phyloP scores from a whole-genome alignment of 306 rosid species.

The Rosa chinensis region DNA sequence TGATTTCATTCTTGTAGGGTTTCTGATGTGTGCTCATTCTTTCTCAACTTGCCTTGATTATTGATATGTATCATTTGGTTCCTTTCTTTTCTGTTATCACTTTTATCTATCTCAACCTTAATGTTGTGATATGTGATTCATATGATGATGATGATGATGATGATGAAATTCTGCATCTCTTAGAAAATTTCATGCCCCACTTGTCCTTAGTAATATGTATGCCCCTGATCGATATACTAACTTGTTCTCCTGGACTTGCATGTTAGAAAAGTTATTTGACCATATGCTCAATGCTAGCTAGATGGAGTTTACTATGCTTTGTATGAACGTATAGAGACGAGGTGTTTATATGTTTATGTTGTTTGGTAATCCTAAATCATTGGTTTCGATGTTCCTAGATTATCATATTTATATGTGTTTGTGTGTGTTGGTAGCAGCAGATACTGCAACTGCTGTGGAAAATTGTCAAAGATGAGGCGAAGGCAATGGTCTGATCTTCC shows the following conservation, averaged over 20 bases:
- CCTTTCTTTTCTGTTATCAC: background rate
- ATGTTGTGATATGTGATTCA: background rate
- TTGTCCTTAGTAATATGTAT: background rate
- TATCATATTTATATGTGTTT: background rate
- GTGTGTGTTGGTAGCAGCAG: background rate
- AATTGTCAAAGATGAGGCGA: background rate
- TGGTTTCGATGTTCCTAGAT: background rate
- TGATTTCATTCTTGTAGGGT: background rate
- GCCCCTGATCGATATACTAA: too few species aligned
- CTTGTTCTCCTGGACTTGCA: background rate
- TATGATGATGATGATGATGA: background rate
- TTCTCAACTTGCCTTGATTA: background rate
- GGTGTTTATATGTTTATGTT: background rate
- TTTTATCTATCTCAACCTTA: background rate
- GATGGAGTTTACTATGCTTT: background rate
- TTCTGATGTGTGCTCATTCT: background rate
- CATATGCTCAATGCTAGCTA: background rate
- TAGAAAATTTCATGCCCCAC: too few species aligned
- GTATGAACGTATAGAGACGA: background rate
- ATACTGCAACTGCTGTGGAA: background rate
- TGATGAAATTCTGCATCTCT: too few species aligned
- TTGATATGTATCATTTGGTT: background rate
- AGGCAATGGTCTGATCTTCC: slow-evolving; percentile 33
- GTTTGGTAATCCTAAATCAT: background rate
- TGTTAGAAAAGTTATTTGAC: background rate